Evolutionary conservation across 768 basidiomycete species (phyloP), one percentile per base, ranked within the genome.

Genomic region (Tremella yokohamensis): DNA sequence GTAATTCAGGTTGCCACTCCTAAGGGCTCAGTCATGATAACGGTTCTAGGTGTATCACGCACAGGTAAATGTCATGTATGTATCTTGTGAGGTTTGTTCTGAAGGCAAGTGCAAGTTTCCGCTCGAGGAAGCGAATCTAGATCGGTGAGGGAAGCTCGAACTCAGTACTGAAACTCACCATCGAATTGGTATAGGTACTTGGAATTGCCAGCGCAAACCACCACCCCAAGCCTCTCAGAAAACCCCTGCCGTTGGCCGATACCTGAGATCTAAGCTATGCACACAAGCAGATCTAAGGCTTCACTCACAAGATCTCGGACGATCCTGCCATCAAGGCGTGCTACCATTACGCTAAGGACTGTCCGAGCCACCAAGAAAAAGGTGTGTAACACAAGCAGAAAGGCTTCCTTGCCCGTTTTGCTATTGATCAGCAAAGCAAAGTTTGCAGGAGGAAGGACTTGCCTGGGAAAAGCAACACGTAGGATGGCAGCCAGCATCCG

Each of bases 181-280:
- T 91, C 1, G 89, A 86, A 72, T 98, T 98, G 0, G 94, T 98
- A 73, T 91, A 92, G 19, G 90, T 91, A 70, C 89, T 90, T 0
- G 94, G 94, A 22, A 98, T 81, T 1, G 92, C 90, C 9, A 98
- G 81, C 9, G 84, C 79, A 70, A 93, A 96, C 94, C 94, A 98
- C 54, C 89, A 79, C 0, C 80, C 87, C 0, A 98, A 77, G 0
- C 92, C 93, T 53, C 79, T 82, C 16, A 90, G 64, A 72, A 97
- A 97, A 0, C 90, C 91, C 51, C 81, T 81, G 0, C 85, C 88
- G 69, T 98, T 85, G 0, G 90, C 92, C 47, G 85, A 88, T 42
- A 90, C 83, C 83, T 84, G 59, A 37, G 7, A 48, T 20, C 3
- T 16, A 11, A 52, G 51, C 22, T 38, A 12, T 25, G 34, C 38